Evolutionary conservation across 1,139 yeast genomes (phyloP), one percentile per base, ranked within the genome.

Genomic region (Taphrina populina): DNA sequence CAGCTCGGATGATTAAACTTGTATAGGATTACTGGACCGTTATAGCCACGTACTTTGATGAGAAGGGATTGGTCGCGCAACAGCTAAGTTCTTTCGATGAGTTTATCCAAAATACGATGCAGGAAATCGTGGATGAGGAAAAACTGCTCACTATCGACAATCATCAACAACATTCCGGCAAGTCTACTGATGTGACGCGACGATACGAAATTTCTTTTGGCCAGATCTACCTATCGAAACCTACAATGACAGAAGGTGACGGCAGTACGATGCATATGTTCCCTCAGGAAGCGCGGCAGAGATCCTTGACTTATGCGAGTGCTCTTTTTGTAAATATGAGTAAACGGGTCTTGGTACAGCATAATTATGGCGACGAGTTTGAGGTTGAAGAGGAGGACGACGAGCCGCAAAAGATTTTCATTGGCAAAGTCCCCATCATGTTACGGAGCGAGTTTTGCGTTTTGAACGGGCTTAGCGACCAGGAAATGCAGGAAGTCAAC

Each of bases 391-490:
- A 79, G 64, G 90, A 84, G 63, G 87, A 81, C 59, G 76, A 70
- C 58, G 73, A 74, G 59, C 82, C 82, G 13, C 69, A 75, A 41
- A 84, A 85, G 70, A 95, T 90, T 33, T 88, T 84, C 65, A 84
- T 94, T 66, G 99, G 99, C 62, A 88, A 88, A 70, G 95, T 94
- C 58, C 99, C 99, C 54, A 88, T 94, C 70, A 94, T 94, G 99
- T 78, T 94, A 67, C 80, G 96, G 66, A 88, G 97, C 57, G 90
- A 88, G 74, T 92, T 88, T 69, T 94, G 99, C 80, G 83, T 90
- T 77, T 78, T 94, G 66, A 80, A 90, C 66, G 96, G 88, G 61
- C 79, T 92, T 64, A 83, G 88, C n/a, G 98, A 92, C 66, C 90
- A 87, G 64, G 98, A 92, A 71, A 80, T 90, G 67, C 92, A 88